Evolutionary conservation across 352 stramenopile species (phyloP), one percentile per base, ranked within the genome.

Genomic region (Pythium pectinolyticum): DNA sequence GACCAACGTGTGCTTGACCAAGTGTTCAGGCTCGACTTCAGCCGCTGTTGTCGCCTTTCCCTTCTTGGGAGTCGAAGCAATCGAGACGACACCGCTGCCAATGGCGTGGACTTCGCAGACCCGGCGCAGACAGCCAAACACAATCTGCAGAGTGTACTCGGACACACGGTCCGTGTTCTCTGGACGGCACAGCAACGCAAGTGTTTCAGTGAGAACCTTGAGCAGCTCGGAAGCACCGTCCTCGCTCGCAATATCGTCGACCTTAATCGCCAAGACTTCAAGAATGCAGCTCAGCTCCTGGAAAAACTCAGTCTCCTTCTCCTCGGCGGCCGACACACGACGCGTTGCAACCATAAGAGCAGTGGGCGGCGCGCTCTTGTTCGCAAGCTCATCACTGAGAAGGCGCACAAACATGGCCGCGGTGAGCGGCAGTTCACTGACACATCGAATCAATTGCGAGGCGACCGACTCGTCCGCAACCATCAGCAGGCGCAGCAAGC

Each of bases 1-100:
- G 24, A 72, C 69, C 19, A 95, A 71, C 37, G 85, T 92, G 63
- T 92, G 73, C 65, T 94, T 82, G 5, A 95, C 85, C n/a, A 95
- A 70, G 34, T 77, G 60, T 47, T 90, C 75, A 17, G 85, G 81
- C 32, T 92, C 78, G 10, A 82, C 59, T 22, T 55, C 48, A 4
- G 27, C 47, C 12, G 66, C 17, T 15, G 73, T 66, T 2, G 37
- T 40, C 19, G 54, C 39, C 58, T 84, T 86, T 19, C n/a, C 34
- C 27, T 63, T 60, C 45, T 58, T 62, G 0, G 50, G 14, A 17
- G 22, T 47, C 12, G 57, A 15, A 40, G 51, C 40, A 11, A 27
- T 53, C 6, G 41, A n/a, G 27, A n/a, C 25, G 12, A 34, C 24
- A 22, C 43, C 43, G 12, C 11, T 25, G 43, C 20, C 30, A 25